Percentiles rank a stretch among this genome's conserved stretches.
phyloP scores from a whole-genome alignment of 106 monocot genomes.

The Amphibolis antarctica region DNA sequence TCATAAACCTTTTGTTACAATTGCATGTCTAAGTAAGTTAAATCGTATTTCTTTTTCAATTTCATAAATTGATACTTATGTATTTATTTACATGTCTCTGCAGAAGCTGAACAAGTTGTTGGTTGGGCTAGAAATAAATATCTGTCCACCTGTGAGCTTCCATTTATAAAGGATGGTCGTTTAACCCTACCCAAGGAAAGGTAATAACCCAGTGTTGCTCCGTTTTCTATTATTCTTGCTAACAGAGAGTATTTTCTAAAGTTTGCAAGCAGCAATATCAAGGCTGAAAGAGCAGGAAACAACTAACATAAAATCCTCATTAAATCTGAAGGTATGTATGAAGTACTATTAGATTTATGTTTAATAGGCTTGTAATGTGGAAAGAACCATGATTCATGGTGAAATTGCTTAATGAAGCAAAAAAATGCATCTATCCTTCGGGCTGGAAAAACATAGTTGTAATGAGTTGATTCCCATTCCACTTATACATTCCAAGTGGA shows the following conservation, averaged over 20 bases:
- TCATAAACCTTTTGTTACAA: too few relatives aligned
- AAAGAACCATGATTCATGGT: background rate
- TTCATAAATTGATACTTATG: background rate
- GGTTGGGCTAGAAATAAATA: constrained; percentile 96
- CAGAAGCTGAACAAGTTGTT: constrained; percentile 77
- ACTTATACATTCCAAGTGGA: too few relatives aligned
- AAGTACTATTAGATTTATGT: background rate
- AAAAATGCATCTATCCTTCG: too few relatives aligned
- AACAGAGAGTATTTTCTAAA: constrained; percentile 12
- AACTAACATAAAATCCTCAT: constrained; percentile 37
- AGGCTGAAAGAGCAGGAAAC: constrained; percentile 63
- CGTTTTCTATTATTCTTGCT: background rate
- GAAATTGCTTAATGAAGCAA: too few relatives aligned
- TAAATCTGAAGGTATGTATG: constrained; percentile 54
- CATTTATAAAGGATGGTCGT: constrained; percentile 50
- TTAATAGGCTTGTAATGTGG: background rate
- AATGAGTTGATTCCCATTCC: too few relatives aligned
- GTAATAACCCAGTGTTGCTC: constrained; percentile 19
- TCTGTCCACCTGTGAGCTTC: constrained; percentile 44
- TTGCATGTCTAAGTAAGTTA: too few relatives aligned
- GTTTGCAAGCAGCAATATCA: constrained; percentile 68
- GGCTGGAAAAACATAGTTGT: too few relatives aligned
- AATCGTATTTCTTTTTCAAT: background rate
- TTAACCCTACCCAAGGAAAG: constrained; percentile 70
- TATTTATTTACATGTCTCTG: background rate